Conservation (phyloP, 768 basidiomycete genomes). For the Zangia roseola region DNA sequence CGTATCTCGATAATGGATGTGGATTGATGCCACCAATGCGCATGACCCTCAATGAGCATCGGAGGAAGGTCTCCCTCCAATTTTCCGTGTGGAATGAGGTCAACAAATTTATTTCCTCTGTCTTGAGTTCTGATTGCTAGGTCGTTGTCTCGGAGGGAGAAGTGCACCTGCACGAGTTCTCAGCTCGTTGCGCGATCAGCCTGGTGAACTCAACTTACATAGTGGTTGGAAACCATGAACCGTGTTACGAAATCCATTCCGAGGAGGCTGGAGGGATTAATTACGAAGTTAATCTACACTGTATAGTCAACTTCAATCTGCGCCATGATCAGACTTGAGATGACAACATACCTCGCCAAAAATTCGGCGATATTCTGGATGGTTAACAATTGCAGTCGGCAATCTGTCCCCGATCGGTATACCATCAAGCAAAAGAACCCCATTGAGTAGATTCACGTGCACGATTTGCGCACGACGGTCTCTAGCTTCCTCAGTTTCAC, state of each 20-base stretch:
- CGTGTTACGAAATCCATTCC: constrained; percentile 16
- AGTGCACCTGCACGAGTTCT: constrained; percentile 11
- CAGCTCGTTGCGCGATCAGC: neutral
- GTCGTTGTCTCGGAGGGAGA: neutral
- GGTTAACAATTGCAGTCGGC: constrained; percentile 1
- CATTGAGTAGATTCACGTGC: constrained; percentile 39
- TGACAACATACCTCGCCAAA: constrained; percentile 10
- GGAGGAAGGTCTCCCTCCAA: constrained; percentile 18
- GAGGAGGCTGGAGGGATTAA: constrained; percentile 8
- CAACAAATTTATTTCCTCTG: neutral
- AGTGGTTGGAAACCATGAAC: constrained; percentile 5
- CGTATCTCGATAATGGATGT: constrained; percentile 17
- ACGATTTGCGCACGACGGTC: constrained; percentile 23
- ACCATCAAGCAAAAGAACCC: constrained; percentile 40
- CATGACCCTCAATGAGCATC: constrained; percentile 9
- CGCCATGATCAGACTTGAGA: no score
- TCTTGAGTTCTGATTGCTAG: constrained; percentile 9
- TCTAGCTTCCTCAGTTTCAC: constrained; percentile 20
- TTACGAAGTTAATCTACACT: neutral
- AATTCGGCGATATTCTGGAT: constrained; percentile 6
- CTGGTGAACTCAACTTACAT: neutral
- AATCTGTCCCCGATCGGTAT: constrained; percentile 21
- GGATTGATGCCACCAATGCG: constrained; percentile 20
- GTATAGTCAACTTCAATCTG: neutral
- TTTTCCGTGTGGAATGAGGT: constrained; percentile 12